phyloP scores from a whole-genome alignment of 1,284 basidiomycete genomes.

The Quambalaria eucalypti region DNA sequence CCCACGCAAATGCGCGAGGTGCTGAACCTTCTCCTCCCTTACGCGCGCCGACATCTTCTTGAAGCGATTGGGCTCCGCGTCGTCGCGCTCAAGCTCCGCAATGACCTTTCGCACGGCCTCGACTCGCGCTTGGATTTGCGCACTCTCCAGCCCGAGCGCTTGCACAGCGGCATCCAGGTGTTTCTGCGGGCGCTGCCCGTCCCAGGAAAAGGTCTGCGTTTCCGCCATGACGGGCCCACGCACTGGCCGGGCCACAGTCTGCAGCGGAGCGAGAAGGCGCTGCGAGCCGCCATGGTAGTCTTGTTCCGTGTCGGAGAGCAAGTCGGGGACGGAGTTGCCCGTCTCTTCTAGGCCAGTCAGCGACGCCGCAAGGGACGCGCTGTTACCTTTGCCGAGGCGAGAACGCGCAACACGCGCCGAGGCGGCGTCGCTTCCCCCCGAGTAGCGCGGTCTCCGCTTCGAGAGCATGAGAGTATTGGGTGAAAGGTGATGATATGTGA shows the following conservation, averaged over 20 bases:
- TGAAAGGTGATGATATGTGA: constrained; percentile 41
- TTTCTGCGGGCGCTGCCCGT: not conserved
- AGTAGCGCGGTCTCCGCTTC: not conserved
- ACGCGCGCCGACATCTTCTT: not conserved
- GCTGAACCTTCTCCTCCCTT: not conserved
- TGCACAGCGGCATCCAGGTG: too few relatives aligned
- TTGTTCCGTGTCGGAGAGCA: not conserved
- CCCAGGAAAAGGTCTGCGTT: not conserved
- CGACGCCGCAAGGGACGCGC: not conserved
- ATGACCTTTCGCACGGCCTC: not conserved
- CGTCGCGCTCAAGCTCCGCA: not conserved
- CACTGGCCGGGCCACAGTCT: not conserved
- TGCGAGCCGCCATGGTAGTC: not conserved
- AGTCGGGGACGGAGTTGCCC: not conserved
- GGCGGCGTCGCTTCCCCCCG: not conserved
- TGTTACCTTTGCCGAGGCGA: not conserved
- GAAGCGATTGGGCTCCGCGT: not conserved
- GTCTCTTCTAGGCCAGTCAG: not conserved
- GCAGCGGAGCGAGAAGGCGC: not conserved
- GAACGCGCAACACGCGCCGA: not conserved
- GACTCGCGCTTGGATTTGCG: not conserved
- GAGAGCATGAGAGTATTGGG: constrained; percentile 34
- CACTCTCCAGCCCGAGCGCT: not conserved
- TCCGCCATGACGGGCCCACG: not conserved
- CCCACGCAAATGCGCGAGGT: not conserved